A percentile compares a stretch with the other conserved stretches of the same genome.
Conservation (phyloP, 768 basidiomycete genomes). For the Ramaria sp. region DNA sequence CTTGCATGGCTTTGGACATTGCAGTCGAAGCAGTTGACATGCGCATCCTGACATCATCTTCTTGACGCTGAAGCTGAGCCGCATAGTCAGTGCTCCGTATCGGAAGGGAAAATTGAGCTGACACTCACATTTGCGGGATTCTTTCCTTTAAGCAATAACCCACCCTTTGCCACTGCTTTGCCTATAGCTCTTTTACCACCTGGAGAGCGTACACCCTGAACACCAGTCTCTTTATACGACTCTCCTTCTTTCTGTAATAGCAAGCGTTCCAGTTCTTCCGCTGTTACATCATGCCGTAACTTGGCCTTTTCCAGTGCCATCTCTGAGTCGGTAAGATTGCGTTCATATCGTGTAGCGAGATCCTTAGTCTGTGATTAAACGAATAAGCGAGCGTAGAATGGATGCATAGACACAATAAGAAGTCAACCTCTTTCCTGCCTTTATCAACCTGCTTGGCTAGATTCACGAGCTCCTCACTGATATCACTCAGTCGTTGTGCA, state of each 20-base stretch:
- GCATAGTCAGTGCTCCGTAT: background rate
- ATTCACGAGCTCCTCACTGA: conserved; percentile 86
- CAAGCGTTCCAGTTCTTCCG: conserved; percentile 89
- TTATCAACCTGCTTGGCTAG: conserved; percentile 91
- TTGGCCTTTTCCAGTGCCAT: conserved; percentile 81
- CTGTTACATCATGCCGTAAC: conserved; percentile 72
- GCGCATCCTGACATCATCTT: conserved; percentile 83
- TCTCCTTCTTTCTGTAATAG: conserved; percentile 94
- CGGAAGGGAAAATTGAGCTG: conserved; percentile 7
- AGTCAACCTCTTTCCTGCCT: conserved; percentile 71
- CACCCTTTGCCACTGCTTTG: conserved; percentile 87
- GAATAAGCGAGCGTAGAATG: background rate
- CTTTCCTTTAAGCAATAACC: conserved; percentile 81
- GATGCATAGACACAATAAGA: background rate
- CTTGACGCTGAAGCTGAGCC: conserved; percentile 74
- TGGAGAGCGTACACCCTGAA: conserved; percentile 46
- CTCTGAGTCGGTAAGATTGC: conserved; percentile 81
- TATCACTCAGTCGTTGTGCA: conserved; percentile 81
- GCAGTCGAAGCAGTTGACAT: conserved; percentile 81
- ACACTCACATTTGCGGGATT: conserved; percentile 71
- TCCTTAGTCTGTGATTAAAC: conserved; percentile 82
- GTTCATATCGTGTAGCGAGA: conserved; percentile 77
- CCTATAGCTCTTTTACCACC: conserved; percentile 77
- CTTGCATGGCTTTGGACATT: conserved; percentile 81
- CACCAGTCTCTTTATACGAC: conserved; percentile 67